Evolutionary conservation across 495 filamentous ascomycete genomes (phyloP).

Genomic region (Penicillium ochrochloron): DNA sequence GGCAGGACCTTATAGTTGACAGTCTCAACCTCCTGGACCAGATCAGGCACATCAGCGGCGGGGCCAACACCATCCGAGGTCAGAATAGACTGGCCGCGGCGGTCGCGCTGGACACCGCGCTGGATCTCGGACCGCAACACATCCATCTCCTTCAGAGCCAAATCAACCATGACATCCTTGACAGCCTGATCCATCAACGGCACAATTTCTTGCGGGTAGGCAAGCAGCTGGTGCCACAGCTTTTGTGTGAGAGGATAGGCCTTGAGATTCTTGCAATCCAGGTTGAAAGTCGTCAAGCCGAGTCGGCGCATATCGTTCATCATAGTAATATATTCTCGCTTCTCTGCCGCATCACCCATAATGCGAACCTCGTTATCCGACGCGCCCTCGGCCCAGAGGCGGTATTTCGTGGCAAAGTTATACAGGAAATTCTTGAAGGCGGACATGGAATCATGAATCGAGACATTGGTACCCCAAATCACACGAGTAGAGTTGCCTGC

Average conservation of each 20-base stretch:
- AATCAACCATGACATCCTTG: conserved; percentile 90
- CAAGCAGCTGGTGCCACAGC: conserved; percentile 91
- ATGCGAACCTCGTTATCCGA: conserved; percentile 72
- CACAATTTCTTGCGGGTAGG: conserved; percentile 93
- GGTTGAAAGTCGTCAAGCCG: conserved; percentile 79
- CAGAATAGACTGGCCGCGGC: conserved; percentile 37
- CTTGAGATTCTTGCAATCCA: conserved; percentile 89
- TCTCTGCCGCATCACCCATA: conserved; percentile 61
- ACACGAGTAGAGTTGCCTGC: conserved; percentile 78
- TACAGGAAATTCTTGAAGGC: conserved; percentile 88
- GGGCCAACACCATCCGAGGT: conserved; percentile 78
- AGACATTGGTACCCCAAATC: conserved; percentile 98
- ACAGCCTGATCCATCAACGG: conserved; percentile 94
- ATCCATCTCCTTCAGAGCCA: conserved; percentile 81
- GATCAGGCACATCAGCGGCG: conserved; percentile 74
- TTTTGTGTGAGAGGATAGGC: conserved; percentile 90
- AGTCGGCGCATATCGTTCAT: conserved; percentile 88
- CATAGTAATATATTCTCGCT: conserved; percentile 81
- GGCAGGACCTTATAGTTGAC: conserved; percentile 83
- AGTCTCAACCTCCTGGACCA: conserved; percentile 68
- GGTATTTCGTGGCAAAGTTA: conserved; percentile 90
- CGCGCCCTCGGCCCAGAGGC: conserved; percentile 84
- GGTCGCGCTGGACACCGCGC: conserved; percentile 37
- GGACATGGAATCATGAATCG: conserved; percentile 83
- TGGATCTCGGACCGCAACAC: conserved; percentile 64